Base-by-base conservation (phyloP, 495 filamentous ascomycete genomes). In the Glonium stellatum region DNA sequence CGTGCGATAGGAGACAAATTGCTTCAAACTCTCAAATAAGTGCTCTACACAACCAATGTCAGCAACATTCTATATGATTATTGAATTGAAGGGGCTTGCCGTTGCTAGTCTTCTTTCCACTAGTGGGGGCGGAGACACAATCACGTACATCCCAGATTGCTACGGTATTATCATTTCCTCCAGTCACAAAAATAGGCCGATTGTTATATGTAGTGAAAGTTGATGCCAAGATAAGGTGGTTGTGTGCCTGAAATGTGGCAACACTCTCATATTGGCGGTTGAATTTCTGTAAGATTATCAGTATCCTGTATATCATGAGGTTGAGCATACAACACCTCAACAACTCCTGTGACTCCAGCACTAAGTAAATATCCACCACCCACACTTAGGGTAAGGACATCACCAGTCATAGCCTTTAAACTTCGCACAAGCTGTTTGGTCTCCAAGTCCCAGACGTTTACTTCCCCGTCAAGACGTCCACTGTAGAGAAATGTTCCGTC, bases 391-490 rank as follows among this genome's bases (percentile, higher is more conserved):
- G 89, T 85, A 76, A 92, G 89, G 48, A 98, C 80, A 69, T 97
- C 95, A 8, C 86, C 87, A 21, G 82, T 84, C 60, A 92, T 86
- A 19, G 84, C 80, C 64, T 87, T 88, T 63, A 97, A 84, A 9
- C 84, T 88, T 57, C 92, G 80, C 19, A 98, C 78, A 52, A 93
- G 85, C 75, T 98, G 93, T 61, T 85, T 83, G 1, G 93, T 97
- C 69, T 98, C 93, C 13, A 97, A 77, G 67, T 98, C 95, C 93
- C 93, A 98, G 15, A 97, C 84, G 69, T 96, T 92, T 54, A 98
- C 80, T 44, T 95, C 84, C n/a, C 93, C 93, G n/a, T 85, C 82
- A 0, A 89, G 80, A 55, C 91, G 83, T 58, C 93, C 93, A 63
- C 87, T 88, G 69, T 97, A 97, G 11, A 98, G 80, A 60, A 98